phyloP scores from a whole-genome alignment of 345 rosid species.

The Salix purpurea region DNA sequence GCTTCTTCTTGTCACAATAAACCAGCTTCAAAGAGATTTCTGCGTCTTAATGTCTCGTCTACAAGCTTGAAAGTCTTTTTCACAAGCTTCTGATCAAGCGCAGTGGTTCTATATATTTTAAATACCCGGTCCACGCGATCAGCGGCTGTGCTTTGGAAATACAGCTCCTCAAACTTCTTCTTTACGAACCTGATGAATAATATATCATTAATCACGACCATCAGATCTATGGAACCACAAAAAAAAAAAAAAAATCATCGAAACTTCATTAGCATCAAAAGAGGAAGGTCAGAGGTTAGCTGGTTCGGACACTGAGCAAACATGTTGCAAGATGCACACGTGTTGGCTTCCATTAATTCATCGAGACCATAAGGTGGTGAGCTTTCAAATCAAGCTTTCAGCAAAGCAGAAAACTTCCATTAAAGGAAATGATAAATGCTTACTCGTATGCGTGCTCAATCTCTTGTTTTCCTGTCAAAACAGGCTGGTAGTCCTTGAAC shows the following conservation, averaged over 20 bases:
- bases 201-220: background rate
- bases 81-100: constrained; percentile 94
- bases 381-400: background rate
- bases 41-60: constrained; percentile 83
- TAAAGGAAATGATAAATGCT: constrained; percentile 19
- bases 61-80: constrained; percentile 98
- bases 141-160: constrained; percentile 79
- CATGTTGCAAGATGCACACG: background rate
- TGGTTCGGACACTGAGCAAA: background rate
- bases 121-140: constrained; percentile 87
- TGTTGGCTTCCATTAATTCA: background rate
- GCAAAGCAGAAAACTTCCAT: background rate
- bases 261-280: background rate
- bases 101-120: constrained; percentile 90
- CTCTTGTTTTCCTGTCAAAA: constrained; percentile 87
- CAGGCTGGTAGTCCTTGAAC: constrained; percentile 93
- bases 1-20: constrained; percentile 47
- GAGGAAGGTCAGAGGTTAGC: background rate
- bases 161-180: constrained; percentile 93
- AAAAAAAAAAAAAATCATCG: background rate
- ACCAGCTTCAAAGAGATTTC: constrained; percentile 93
- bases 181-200: constrained; percentile 64
- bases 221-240: background rate
- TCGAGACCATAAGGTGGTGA: background rate
- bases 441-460: constrained; percentile 95